Base-by-base conservation (phyloP, 1,284 basidiomycete species). In the Pseudomicrostroma phylloplanum region DNA sequence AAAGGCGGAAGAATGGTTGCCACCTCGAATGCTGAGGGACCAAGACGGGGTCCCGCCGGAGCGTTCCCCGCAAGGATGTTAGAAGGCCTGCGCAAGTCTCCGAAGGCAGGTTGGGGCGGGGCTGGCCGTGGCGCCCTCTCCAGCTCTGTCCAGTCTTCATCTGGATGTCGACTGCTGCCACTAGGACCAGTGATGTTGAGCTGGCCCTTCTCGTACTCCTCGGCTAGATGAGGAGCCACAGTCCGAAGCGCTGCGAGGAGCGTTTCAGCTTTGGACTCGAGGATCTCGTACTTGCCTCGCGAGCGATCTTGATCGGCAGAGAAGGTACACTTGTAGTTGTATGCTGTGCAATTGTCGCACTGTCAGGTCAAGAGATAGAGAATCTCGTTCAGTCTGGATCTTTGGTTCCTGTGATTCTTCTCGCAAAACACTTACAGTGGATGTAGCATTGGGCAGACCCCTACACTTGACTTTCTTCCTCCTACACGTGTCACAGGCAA, bases 391-490 rank as follows among this genome's bases (percentile, higher is more conserved):
- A 36, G 30, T 36, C 30, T 36, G 4, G 30, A 36, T 36, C 30
- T 9, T 36, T 36, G 30, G 4, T 4, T 36, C 30, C 30, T 36
- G 9, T 30, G 21, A 53, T 59, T 61, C 36, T 73, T 75, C 59
- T 72, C 66, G 63, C 72, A 73, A 36, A 36, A 9, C 9, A 36
- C 30, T 36, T 9, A 36, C 30, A 2, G 65, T 70, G 41, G 68
- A 67, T 55, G 43, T 60, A 0, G 67, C 63, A 48, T 75, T 74
- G 19, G 73, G 73, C 13, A 73, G 66, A 9, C 72, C 72, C 58
- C 73, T 58, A 60, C 73, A 75, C 21, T 67, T 68, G 58, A 75
- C 65, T 61, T 75, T 75, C 55, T 75, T 75, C 43, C 71, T 66
- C 43, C 73, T 66, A 58, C 73, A 75, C 1, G 68, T 71, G 30